Conservation (phyloP, 1,284 basidiomycete species). For the Ustilago tritici region DNA sequence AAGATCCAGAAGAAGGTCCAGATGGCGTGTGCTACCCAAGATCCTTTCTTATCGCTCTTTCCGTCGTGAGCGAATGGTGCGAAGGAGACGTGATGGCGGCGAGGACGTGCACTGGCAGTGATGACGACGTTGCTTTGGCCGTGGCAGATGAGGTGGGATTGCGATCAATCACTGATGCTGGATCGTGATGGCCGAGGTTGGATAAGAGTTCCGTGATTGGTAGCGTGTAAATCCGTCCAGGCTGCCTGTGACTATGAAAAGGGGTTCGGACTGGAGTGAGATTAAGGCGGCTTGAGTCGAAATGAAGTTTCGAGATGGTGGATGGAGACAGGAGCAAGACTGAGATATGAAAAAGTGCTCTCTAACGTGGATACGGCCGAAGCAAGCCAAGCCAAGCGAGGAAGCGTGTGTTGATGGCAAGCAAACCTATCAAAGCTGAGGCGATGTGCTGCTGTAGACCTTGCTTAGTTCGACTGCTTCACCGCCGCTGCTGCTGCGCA, state of each 20-base stretch:
- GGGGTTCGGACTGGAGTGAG: background rate
- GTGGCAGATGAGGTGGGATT: background rate
- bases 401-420: conserved; percentile 1
- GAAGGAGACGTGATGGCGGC: background rate
- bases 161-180: background rate
- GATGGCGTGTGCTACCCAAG: background rate
- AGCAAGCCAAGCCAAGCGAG: background rate
- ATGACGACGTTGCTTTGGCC: background rate
- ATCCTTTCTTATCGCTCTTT: background rate
- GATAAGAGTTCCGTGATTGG: background rate
- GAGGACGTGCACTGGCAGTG: background rate
- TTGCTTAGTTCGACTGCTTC: background rate
- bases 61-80: background rate
- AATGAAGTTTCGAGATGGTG: conserved; percentile 10
- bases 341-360: conserved; percentile 1
- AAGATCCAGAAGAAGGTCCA: too few species aligned
- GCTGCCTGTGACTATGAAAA: background rate
- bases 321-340: conserved; percentile 1
- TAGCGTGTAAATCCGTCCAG: background rate
- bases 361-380: conserved; percentile 1
- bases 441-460: background rate
- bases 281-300: background rate
- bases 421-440: background rate
- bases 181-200: background rate
- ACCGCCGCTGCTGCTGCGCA: background rate